Percentiles rank a stretch among this genome's conserved stretches.
Evolutionary conservation across 2,329 filamentous ascomycete species (phyloP).

Genomic region (Sclerotinia nivalis): DNA sequence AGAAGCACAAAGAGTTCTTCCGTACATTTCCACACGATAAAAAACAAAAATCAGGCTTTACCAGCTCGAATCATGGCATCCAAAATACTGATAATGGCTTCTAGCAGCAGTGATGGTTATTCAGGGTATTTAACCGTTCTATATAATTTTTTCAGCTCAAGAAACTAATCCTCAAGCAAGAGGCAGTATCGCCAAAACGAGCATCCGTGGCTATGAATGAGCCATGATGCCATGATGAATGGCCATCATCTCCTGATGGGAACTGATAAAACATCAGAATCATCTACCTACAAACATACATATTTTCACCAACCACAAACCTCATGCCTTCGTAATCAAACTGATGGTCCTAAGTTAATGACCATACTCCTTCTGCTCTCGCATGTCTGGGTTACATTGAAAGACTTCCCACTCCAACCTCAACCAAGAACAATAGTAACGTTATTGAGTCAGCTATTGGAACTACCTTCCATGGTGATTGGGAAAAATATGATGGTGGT

Average conservation of each 20-base stretch:
- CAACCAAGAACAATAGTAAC: conserved; percentile 13
- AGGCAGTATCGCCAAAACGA: neutral
- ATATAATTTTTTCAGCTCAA: neutral
- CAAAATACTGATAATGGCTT: too few relatives aligned
- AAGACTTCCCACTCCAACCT: neutral
- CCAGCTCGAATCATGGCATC: neutral
- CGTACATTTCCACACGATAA: neutral
- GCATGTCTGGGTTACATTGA: neutral
- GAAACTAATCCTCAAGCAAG: neutral
- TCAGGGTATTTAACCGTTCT: neutral
- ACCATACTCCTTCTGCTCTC: neutral
- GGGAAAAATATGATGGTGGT: conserved; percentile 7
- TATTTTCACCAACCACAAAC: neutral
- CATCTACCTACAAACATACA: neutral
- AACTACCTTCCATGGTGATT: neutral
- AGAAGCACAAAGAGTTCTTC: neutral
- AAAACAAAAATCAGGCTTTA: too few relatives aligned
- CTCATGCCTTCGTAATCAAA: neutral
- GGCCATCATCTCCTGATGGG: neutral
- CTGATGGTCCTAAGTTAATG: neutral
- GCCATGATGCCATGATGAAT: neutral
- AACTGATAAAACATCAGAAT: neutral
- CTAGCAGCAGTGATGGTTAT: neutral
- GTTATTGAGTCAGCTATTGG: neutral
- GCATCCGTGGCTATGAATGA: neutral